Percentiles rank a stretch among this genome's conserved stretches.
Conservation (phyloP, 2,329 filamentous ascomycete species). For the Pezicula carpinea region DNA sequence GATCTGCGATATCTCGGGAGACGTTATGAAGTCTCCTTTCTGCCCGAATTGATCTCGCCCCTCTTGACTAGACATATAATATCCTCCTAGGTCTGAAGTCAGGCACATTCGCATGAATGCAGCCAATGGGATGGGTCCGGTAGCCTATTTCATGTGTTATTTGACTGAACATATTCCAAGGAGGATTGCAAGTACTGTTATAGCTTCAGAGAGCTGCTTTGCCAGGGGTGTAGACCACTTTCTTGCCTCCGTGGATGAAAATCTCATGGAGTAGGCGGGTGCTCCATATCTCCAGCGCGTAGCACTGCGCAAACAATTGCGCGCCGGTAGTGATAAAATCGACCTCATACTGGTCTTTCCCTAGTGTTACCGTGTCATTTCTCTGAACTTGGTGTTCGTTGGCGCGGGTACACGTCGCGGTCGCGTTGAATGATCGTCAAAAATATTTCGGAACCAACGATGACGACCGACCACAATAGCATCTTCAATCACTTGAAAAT, state of each 20-base stretch:
- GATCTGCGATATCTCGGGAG: slow-evolving; percentile 93
- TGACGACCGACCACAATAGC: slow-evolving; percentile 17
- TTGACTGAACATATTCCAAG: neutral
- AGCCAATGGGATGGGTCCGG: slow-evolving; percentile 85
- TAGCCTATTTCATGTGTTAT: slow-evolving; percentile 49
- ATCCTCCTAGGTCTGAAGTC: slow-evolving; percentile 83
- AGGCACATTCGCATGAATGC: slow-evolving; percentile 99
- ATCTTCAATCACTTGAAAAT: neutral
- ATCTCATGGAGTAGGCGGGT: slow-evolving; percentile 17
- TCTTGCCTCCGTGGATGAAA: slow-evolving; percentile 25
- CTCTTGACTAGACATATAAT: slow-evolving; percentile 74
- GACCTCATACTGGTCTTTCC: slow-evolving; percentile 22
- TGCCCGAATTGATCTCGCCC: slow-evolving; percentile 85
- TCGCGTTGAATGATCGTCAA: slow-evolving; percentile 6
- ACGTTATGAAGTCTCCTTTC: slow-evolving; percentile 93
- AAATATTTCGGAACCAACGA: slow-evolving; percentile 6
- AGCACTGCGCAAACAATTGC: slow-evolving; percentile 19
- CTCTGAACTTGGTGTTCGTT: neutral
- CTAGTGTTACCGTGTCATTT: slow-evolving; percentile 12
- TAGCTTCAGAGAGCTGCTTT: slow-evolving; percentile 80
- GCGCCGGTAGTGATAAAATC: slow-evolving; percentile 17
- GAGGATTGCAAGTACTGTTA: slow-evolving; percentile 55
- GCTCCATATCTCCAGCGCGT: slow-evolving; percentile 13
- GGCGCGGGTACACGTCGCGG: neutral
- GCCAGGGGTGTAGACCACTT: slow-evolving; percentile 91